Percentiles rank a stretch among this genome's conserved stretches.
phyloP scores from a whole-genome alignment of 192 early-diverging fungal genomes.

The Coemansia sp. region DNA sequence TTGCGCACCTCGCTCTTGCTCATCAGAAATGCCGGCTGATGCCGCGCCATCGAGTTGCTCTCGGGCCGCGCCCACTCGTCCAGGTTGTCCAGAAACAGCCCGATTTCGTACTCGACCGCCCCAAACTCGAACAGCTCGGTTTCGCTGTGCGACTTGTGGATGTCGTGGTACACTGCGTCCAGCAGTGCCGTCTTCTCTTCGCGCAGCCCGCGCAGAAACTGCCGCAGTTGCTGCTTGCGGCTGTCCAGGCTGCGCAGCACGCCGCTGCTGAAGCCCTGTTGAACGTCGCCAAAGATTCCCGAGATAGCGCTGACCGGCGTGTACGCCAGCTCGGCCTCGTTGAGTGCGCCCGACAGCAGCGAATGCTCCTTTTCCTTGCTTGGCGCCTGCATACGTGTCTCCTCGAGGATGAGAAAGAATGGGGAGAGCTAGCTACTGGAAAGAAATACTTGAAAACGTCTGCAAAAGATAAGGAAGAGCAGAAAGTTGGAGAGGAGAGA shows the following conservation, averaged over 20 bases:
- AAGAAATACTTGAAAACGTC: too few species aligned
- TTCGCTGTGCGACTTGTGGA: constrained; percentile 57
- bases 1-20: constrained; percentile 56
- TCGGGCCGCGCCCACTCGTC: constrained; percentile 57
- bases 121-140: constrained; percentile 53
- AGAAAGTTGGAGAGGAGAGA: too few species aligned
- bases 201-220: constrained; percentile 56
- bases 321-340: constrained; percentile 28
- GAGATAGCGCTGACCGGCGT: constrained; percentile 46
- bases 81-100: constrained; percentile 55
- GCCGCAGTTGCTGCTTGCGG: constrained; percentile 60
- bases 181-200: constrained; percentile 56
- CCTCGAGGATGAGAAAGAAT: too few species aligned
- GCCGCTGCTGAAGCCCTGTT: constrained; percentile 43
- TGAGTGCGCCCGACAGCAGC: constrained; percentile 19
- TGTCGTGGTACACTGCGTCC: constrained; percentile 57
- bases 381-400: too few species aligned
- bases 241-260: constrained; percentile 7
- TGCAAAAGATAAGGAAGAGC: too few species aligned
- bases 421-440: too few species aligned
- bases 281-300: constrained; percentile 41
- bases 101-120: constrained; percentile 56
- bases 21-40: constrained; percentile 42
- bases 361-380: constrained; percentile 35
- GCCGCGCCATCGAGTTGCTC: constrained; percentile 16